Base-by-base conservation (phyloP, 345 rosid species). In the Ceriops zippeliana region DNA sequence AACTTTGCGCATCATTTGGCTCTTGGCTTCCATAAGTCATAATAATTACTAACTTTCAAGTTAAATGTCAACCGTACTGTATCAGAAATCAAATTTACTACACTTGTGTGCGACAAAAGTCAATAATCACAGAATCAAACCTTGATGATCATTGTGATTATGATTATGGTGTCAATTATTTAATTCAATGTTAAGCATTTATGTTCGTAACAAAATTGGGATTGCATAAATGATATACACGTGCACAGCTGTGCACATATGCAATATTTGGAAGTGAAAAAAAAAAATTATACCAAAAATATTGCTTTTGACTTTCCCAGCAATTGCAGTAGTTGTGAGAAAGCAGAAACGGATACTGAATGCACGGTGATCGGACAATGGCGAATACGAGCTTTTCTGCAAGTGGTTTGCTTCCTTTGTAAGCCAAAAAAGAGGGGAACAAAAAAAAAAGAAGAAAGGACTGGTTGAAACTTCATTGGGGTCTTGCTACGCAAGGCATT, bases 401-500 rank as follows among this genome's bases (percentile, higher is more conserved):
- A 42, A 42, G 17, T 13, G 2, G 49, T 42, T 42, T 42, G 5
- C 49, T 13, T 42, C 49, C 13, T 42, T 3, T 42, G 0, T 1
- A 42, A 11, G 49, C 49, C 19, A 13, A 0, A 13, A 15, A 42
- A 42, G 24, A 22, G 24, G 2, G 16, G 16, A 9, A 24, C 1
- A 24, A 1, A 28, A 28, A 28, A 28, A 28, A 28, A 28, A 28
- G 2, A 38, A 38, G 1, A 38, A 38, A 10, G 19, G 17, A 42
- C 19, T 6, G 60, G 58, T 61, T 52, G 60, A 61, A 61, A 15
- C 59, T 61, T 61, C 9, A 34, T 52, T 7, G 35, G 49, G 37
- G 15, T 15, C 67, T 35, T 35, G 37, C 67, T 34, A 26, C 21
- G 1, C n/a, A 21, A 62, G 73, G 56, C 62, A 70, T 70, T 62